A percentile compares a stretch with the other conserved stretches of the same genome.
These are phyloP conservation scores for Athelia psychrophila DNA, from an alignment of 1,284 basidiomycete genomes.

Conservation along the genomic window DNA sequence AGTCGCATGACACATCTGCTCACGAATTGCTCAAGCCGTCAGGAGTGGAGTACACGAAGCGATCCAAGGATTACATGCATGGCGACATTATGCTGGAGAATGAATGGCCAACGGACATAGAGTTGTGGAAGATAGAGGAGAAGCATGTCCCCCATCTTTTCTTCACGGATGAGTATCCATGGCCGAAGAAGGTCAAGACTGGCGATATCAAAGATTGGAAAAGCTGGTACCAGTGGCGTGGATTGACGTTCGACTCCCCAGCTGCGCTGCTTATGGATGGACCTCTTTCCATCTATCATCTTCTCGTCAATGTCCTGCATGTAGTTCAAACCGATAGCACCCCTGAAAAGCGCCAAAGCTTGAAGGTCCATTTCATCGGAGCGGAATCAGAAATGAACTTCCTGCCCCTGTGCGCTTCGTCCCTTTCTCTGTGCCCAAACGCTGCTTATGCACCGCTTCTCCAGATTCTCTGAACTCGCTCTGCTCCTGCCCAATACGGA, in stretches of 20 bases:
- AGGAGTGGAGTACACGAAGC: background rate
- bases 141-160: slow-evolving; percentile 9
- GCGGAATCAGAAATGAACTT: slow-evolving; percentile 39
- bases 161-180: slow-evolving; percentile 8
- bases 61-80: slow-evolving; percentile 9
- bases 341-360: slow-evolving; percentile 16
- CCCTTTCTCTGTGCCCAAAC: background rate
- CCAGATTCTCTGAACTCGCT: slow-evolving; percentile 39
- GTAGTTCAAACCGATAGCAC: slow-evolving; percentile 21
- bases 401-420: slow-evolving; percentile 34
- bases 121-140: slow-evolving; percentile 14
- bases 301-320: slow-evolving; percentile 27
- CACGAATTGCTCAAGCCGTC: slow-evolving; percentile 1
- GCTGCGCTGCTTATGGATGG: slow-evolving; percentile 37
- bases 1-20: slow-evolving; percentile 23
- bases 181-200: slow-evolving; percentile 5
- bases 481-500: slow-evolving; percentile 37
- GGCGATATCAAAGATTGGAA: slow-evolving; percentile 29
- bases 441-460: background rate
- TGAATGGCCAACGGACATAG: slow-evolving; percentile 14
- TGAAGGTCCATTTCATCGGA: slow-evolving; percentile 36
- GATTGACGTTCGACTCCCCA: slow-evolving; percentile 34
- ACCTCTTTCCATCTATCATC: slow-evolving; percentile 33
- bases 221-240: slow-evolving; percentile 39
- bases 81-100: slow-evolving; percentile 12